phyloP scores from a whole-genome alignment of 345 rosid species.

The Bruguiera parviflora region DNA sequence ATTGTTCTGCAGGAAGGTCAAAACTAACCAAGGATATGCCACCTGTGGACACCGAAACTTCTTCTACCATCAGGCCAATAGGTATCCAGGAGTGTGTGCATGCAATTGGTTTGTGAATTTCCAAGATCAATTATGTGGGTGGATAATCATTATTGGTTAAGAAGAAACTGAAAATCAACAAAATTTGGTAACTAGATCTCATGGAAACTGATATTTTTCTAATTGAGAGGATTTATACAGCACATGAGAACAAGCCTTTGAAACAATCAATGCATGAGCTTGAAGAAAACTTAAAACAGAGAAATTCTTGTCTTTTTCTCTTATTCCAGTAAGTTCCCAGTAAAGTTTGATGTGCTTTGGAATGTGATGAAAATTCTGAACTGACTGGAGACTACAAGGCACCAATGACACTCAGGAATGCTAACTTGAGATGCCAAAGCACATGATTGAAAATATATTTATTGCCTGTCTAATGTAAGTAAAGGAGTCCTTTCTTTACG shows the following conservation, averaged over 20 bases:
- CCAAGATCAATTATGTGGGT: neutral
- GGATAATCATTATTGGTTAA: neutral
- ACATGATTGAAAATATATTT: too few species aligned
- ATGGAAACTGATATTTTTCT: neutral
- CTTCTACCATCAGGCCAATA: conserved; percentile 23
- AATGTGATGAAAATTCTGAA: too few species aligned
- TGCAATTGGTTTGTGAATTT: conserved; percentile 5
- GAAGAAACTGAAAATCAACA: neutral
- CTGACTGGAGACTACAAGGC: too few species aligned
- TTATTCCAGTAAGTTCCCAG: neutral
- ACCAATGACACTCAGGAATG: too few species aligned
- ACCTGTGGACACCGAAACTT: conserved; percentile 18
- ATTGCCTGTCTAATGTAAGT: too few species aligned
- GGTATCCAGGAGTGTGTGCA: conserved; percentile 20
- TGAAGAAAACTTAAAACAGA: neutral
- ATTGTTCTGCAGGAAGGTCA: conserved; percentile 38
- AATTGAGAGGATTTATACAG: neutral
- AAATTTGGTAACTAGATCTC: neutral
- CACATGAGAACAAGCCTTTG: neutral
- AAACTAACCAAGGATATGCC: conserved; percentile 22
- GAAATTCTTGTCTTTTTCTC: neutral
- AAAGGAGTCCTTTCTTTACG: too few species aligned
- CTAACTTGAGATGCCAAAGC: too few species aligned
- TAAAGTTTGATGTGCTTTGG: too few species aligned
- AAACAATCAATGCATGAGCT: neutral